Percentiles rank a stretch among this genome's conserved stretches.
These are phyloP conservation scores for Brassica cretica DNA, from an alignment of 345 rosid genomes.

Conservation along the genomic window DNA sequence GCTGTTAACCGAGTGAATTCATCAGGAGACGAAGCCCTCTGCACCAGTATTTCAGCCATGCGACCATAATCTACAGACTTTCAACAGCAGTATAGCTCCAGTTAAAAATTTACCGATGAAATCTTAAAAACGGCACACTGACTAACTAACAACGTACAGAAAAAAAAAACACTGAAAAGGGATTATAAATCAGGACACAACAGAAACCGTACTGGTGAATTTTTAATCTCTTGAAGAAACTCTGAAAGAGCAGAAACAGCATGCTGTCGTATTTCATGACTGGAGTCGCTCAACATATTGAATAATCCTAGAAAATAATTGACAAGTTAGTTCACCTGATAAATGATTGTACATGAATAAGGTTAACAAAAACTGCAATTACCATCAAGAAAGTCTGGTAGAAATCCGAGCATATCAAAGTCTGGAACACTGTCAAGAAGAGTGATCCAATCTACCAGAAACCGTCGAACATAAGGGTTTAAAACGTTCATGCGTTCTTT, in stretches of 20 bases:
- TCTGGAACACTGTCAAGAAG: constrained; percentile 99
- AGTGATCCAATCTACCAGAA: constrained; percentile 99
- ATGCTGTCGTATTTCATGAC: constrained; percentile 98
- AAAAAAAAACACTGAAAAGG: constrained; percentile 9
- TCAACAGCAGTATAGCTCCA: constrained; percentile 80
- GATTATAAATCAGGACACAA: constrained; percentile 8
- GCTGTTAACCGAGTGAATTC: constrained; percentile 97
- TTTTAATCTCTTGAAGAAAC: constrained; percentile 99
- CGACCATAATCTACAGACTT: constrained; percentile 99
- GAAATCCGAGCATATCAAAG: constrained; percentile 99
- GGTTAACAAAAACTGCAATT: constrained; percentile 27
- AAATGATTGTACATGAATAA: not conserved
- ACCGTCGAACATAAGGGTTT: constrained; percentile 92
- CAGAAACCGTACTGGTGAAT: constrained; percentile 89
- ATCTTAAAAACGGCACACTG: not conserved
- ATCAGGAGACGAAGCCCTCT: constrained; percentile 90
- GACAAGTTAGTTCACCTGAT: constrained; percentile 19
- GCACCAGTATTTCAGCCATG: constrained; percentile 99
- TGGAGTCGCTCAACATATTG: constrained; percentile 96
- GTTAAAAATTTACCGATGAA: constrained; percentile 76
- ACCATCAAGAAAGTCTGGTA: constrained; percentile 99
- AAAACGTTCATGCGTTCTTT: constrained; percentile 97
- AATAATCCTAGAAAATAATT: constrained; percentile 68
- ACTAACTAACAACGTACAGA: constrained; percentile 13
- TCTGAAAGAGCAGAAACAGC: constrained; percentile 99